Percentiles rank a stretch among this genome's conserved stretches.
phyloP scores from a whole-genome alignment of 2,329 filamentous ascomycete species.

The Lachnellula subtilissima region DNA sequence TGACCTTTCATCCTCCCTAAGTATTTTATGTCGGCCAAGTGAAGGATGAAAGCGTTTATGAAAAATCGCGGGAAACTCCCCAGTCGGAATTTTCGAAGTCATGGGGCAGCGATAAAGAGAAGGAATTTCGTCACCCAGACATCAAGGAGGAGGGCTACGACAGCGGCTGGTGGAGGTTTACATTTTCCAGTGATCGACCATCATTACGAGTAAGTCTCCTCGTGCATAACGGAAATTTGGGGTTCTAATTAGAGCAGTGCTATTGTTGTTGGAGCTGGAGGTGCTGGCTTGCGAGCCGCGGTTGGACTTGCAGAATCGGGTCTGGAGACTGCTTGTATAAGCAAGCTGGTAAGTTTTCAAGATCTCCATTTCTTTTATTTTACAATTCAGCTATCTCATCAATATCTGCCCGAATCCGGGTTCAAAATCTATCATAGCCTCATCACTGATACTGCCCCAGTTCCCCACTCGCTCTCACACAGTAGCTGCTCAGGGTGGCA shows the following conservation, averaged over 20 bases:
- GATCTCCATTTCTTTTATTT: not conserved
- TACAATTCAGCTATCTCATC: not conserved
- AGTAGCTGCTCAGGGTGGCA: conserved; percentile 63
- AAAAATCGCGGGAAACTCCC: not conserved
- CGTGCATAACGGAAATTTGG: not conserved
- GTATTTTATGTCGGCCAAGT: not conserved
- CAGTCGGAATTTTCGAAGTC: not conserved
- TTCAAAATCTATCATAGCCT: not conserved
- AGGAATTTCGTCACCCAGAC: conserved; percentile 22
- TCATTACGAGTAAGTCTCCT: conserved; percentile 20
- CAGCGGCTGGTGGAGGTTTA: conserved; percentile 2
- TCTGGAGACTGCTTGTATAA: conserved; percentile 60
- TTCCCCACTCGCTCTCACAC: conserved; percentile 62
- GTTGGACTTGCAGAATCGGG: conserved; percentile 60
- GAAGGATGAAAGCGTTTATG: conserved; percentile 4
- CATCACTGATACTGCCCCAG: not conserved
- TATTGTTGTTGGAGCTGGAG: conserved; percentile 48
- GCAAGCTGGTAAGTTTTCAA: conserved; percentile 41
- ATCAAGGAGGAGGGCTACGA: conserved; percentile 12
- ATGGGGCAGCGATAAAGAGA: not conserved
- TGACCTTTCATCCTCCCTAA: not conserved
- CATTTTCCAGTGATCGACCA: conserved; percentile 20
- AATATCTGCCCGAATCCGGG: not conserved
- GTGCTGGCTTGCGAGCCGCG: conserved; percentile 58
- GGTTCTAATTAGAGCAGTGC: conserved; percentile 10